Conservation (phyloP, 1,139 yeast species). For the Suhomyces chickasaworum region DNA sequence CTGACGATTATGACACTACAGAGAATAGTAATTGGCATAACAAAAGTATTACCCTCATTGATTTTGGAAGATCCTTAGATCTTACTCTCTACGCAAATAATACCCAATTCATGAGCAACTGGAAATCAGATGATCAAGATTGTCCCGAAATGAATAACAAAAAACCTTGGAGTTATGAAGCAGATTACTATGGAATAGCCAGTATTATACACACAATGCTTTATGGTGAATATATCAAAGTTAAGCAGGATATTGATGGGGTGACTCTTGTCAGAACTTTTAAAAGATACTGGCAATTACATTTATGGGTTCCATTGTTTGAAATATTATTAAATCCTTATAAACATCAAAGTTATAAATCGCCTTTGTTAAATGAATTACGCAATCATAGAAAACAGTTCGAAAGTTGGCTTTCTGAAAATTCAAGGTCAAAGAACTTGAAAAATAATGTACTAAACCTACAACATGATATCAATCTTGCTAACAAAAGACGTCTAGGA, state of each 20-base stretch:
- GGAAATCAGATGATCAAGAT: conserved; percentile 72
- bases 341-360: conserved; percentile 17
- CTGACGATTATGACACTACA: conserved; percentile 31
- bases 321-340: conserved; percentile 65
- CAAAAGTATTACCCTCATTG: conserved; percentile 69
- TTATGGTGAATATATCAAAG: conserved; percentile 64
- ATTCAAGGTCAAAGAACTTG: conserved; percentile 22
- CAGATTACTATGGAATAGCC: conserved; percentile 86
- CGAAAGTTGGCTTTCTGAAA: conserved; percentile 46
- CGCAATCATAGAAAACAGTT: conserved; percentile 39
- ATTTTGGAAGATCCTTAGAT: conserved; percentile 84
- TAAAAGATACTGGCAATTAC: conserved; percentile 78
- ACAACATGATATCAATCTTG: conserved; percentile 25
- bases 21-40: conserved; percentile 51
- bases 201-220: conserved; percentile 71
- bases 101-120: conserved; percentile 58
- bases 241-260: conserved; percentile 30
- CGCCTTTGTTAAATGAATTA: conserved; percentile 47
- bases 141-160: conserved; percentile 71
- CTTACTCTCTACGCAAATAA: conserved; percentile 51
- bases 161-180: conserved; percentile 74
- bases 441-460: conserved; percentile 22
- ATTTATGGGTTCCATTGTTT: conserved; percentile 72
- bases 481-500: conserved; percentile 10
- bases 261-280: conserved; percentile 47